Conservation (phyloP, 148 eudicot species). For the Drosera capensis region DNA sequence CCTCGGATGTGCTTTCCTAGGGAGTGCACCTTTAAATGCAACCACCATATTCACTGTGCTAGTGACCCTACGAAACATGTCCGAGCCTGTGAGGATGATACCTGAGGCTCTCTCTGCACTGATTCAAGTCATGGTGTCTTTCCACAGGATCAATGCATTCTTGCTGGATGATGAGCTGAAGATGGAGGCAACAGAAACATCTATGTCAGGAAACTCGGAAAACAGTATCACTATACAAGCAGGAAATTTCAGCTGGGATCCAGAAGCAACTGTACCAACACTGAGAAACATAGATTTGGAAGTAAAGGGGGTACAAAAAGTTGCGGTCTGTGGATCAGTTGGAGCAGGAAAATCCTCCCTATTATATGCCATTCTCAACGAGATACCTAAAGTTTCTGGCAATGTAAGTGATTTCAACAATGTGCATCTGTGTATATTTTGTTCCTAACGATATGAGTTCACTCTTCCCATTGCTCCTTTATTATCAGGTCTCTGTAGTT, state of each 20-base stretch:
- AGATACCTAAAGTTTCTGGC: conserved; percentile 43
- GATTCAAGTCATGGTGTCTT: conserved; percentile 33
- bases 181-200: conserved; percentile 6
- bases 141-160: conserved; percentile 26
- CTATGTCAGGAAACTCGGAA: neutral
- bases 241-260: conserved; percentile 41
- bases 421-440: neutral
- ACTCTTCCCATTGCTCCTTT: neutral
- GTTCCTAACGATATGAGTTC: neutral
- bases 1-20: conserved; percentile 24
- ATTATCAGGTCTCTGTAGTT: conserved; percentile 22
- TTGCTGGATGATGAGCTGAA: conserved; percentile 29
- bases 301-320: conserved; percentile 19
- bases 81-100: conserved; percentile 33
- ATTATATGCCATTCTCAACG: conserved; percentile 38
- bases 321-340: conserved; percentile 59
- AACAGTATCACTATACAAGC: conserved; percentile 9
- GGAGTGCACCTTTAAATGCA: conserved; percentile 37
- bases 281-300: conserved; percentile 22
- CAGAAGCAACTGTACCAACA: conserved; percentile 14
- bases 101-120: conserved; percentile 29
- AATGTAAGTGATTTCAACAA: conserved; percentile 19
- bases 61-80: conserved; percentile 24
- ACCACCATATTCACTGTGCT: conserved; percentile 34
- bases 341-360: conserved; percentile 63